Evolutionary conservation across 495 filamentous ascomycete species (phyloP).

Genomic region (Trypethelium eluteriae): DNA sequence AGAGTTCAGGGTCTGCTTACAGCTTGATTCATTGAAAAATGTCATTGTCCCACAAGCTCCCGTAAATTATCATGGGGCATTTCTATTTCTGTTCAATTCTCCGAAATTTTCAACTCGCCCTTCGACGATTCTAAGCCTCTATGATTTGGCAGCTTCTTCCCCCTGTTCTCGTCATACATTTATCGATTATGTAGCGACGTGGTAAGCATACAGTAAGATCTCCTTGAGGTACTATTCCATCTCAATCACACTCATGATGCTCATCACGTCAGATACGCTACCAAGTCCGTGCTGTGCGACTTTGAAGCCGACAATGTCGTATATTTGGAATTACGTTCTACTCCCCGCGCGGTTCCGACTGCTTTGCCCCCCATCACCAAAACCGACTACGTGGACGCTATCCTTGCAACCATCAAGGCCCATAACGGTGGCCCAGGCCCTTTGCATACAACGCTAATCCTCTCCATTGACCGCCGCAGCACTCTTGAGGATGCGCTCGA

Average conservation of each 20-base stretch:
- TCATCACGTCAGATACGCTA: constrained; percentile 42
- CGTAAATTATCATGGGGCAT: neutral
- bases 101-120: neutral
- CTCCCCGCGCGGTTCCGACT: constrained; percentile 54
- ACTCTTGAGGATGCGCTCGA: constrained; percentile 48
- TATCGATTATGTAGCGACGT: constrained; percentile 61
- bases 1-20: neutral
- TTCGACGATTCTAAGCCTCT: constrained; percentile 14
- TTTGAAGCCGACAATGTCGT: constrained; percentile 66
- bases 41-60: neutral
- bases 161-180: constrained; percentile 69
- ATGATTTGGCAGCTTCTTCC: constrained; percentile 55
- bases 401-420: constrained; percentile 51
- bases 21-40: too few relatives aligned
- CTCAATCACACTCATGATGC: neutral
- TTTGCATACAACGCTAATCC: constrained; percentile 56
- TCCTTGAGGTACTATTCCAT: neutral
- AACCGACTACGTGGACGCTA: constrained; percentile 54
- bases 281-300: constrained; percentile 58
- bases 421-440: constrained; percentile 36
- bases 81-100: neutral
- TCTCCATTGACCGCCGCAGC: constrained; percentile 66
- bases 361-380: constrained; percentile 44
- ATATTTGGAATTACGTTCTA: constrained; percentile 77
- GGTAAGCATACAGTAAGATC: constrained; percentile 41